Evolutionary conservation across 768 basidiomycete genomes (phyloP), one percentile per base, ranked within the genome.

Genomic region (Leccinum arenicola): DNA sequence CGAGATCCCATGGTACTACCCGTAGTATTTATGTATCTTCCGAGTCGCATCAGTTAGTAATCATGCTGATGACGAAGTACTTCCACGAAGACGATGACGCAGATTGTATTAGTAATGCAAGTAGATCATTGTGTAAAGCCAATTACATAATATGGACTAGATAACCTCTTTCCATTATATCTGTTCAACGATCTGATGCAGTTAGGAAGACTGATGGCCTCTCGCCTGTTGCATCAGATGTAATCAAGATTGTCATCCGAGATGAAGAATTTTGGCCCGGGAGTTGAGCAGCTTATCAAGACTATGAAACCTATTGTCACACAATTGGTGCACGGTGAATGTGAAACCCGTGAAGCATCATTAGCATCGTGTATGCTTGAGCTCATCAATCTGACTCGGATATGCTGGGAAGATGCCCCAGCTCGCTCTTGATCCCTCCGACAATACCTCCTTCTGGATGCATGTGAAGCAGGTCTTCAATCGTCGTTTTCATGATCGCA

Each of bases 401-500:
- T 14, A 0, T 19, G 68, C 29, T 29, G 29, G 29, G 29, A 29
- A 29, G 29, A 29, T 29, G 29, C 0, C 29, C 29, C 29, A 29
- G 29, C 29, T 29, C 29, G 29, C 29, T 29, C 29, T 0, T 29
- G 29, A 29, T 29, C 9, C 29, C 29, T 29, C 29, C 0, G 29
- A 29, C 2, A 29, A 29, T 29, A 0, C 29, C 29, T 29, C 29
- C 29, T 29, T 29, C 29, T 29, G 29, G 29, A 29, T 29, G 9
- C 29, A 29, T 29, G 29, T 65, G 0, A 59, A 64, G 21, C 6
- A 38, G 3, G 66, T 70, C 2, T 71, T 76, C 53, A 73, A 70
- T 49, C 50, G 33, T 0, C 50, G 58, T 9, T 78, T 78, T 38
- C 71, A 29, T 29, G 27, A 29, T 77, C 25, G 66, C 73, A 33